Base-by-base conservation (phyloP, 78 protist genomes). In the Dictyostelium capitatum region DNA sequence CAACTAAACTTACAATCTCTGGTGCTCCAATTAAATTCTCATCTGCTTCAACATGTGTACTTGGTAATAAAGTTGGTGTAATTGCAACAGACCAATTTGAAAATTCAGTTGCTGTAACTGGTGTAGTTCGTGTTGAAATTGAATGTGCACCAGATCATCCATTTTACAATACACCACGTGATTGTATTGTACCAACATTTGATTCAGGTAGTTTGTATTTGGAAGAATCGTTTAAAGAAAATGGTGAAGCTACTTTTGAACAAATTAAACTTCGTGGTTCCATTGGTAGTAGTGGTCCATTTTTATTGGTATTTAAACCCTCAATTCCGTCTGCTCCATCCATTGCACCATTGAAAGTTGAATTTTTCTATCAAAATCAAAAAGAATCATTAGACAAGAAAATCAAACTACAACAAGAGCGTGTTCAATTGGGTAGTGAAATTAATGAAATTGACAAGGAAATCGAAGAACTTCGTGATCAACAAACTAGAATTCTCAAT, bases 321-420 rank as follows among this genome's bases (percentile, higher is more conserved):
- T 30, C 20, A 3, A 10, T 14, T 17, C 79, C 23, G 5, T 48
- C 20, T 1, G 20, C 15, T 19, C 25, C n/a, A 23, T 9, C 23
- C 2, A 57, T 65, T 32, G 41, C 20, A 28, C 47, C 80, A 32
- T 12, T 59, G 9, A 54, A 20, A 54, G 9, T 37, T 10, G 85
- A 87, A 51, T 87, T 87, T 43, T 77, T 87, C 14, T 87, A 28
- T 46, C 37, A 65, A 14, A 87, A 87, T 41, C 28, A 41, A 50
- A 75, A 87, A 51, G 93, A 87, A 23, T 51, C 54, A 1, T 28
- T 87, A 0, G 93, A 87, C 37, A 70, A 77, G 47, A 75, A 87
- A 23, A 23, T 77, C 3, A 56, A 87, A n/a, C 54, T 87, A 9
- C 83, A 87, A 65, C n/a, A 43, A 30, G 28, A 64, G 12, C 83